These are phyloP conservation scores for Hemileccinum impolitum DNA, from an alignment of 768 basidiomycete genomes.

Conservation along the genomic window DNA sequence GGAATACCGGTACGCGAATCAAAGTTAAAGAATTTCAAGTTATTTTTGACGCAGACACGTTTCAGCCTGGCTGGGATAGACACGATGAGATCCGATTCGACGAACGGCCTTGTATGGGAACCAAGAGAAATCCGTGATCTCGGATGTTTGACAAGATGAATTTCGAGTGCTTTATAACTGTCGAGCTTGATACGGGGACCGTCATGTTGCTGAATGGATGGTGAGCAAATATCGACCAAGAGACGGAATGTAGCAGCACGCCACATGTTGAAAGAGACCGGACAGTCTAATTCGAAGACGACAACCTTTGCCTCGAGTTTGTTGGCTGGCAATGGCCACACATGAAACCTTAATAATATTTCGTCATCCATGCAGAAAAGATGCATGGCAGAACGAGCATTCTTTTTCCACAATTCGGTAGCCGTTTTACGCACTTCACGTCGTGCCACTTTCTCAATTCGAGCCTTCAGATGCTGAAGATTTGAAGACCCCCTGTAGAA, in stretches of 20 bases:
- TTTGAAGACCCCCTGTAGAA: constrained; percentile 23
- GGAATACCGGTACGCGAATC: constrained; percentile 18
- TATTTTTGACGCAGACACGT: constrained; percentile 28
- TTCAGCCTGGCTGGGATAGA: not conserved
- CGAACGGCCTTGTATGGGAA: constrained; percentile 30
- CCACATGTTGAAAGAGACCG: not conserved
- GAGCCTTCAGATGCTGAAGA: constrained; percentile 20
- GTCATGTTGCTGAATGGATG: not conserved
- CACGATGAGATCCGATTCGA: not conserved
- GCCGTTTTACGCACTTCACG: constrained; percentile 16
- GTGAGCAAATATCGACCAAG: constrained; percentile 33
- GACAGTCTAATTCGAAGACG: no score
- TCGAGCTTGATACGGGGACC: constrained; percentile 1
- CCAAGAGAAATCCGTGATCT: constrained; percentile 34
- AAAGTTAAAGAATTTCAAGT: constrained; percentile 27
- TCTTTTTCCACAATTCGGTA: constrained; percentile 25
- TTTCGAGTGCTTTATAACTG: not conserved
- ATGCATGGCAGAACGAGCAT: not conserved
- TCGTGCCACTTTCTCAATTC: constrained; percentile 30
- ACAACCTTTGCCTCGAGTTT: constrained; percentile 1
- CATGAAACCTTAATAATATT: constrained; percentile 30
- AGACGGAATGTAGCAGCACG: constrained; percentile 18
- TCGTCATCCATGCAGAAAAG: constrained; percentile 10
- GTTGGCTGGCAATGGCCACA: constrained; percentile 44
- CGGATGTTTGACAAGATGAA: constrained; percentile 1